These are phyloP conservation scores for Penicillium longicatenatum DNA, from an alignment of 495 filamentous ascomycete species.

Conservation along the genomic window DNA sequence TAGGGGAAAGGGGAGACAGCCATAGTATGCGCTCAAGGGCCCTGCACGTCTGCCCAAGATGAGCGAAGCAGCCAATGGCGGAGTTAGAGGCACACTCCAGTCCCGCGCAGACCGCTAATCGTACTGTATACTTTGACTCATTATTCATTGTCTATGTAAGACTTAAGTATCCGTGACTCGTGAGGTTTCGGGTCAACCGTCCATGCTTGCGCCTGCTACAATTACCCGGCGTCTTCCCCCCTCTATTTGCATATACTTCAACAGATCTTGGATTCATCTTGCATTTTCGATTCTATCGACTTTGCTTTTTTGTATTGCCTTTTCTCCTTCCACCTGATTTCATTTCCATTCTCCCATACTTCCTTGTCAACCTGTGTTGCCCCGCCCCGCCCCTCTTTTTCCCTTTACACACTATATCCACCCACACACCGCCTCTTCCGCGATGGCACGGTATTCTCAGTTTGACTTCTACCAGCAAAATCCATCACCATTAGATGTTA, in stretches of 20 bases:
- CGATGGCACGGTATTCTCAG: constrained; percentile 51
- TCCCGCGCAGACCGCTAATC: constrained; percentile 41
- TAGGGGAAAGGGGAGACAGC: constrained; percentile 2
- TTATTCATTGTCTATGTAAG: background rate
- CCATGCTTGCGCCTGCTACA: background rate
- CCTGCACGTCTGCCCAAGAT: constrained; percentile 53
- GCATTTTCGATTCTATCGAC: background rate
- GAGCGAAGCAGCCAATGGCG: constrained; percentile 49
- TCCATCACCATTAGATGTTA: constrained; percentile 62
- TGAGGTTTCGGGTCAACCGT: background rate
- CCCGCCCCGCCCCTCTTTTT: constrained; percentile 17
- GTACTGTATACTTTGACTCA: constrained; percentile 19
- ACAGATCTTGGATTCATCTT: background rate
- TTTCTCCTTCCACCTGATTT: background rate
- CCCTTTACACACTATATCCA: constrained; percentile 6
- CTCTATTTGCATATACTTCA: background rate
- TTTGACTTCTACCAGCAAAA: constrained; percentile 64
- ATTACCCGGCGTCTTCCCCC: background rate
- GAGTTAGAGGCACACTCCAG: constrained; percentile 20
- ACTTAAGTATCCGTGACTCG: constrained; percentile 1
- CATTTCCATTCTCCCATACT: background rate
- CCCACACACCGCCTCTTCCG: constrained; percentile 32
- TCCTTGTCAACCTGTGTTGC: constrained; percentile 7
- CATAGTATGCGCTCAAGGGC: constrained; percentile 33
- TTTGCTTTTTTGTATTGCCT: background rate